These are phyloP conservation scores for Trichosporon inkin DNA, from an alignment of 1,284 basidiomycete genomes.

Conservation along the genomic window DNA sequence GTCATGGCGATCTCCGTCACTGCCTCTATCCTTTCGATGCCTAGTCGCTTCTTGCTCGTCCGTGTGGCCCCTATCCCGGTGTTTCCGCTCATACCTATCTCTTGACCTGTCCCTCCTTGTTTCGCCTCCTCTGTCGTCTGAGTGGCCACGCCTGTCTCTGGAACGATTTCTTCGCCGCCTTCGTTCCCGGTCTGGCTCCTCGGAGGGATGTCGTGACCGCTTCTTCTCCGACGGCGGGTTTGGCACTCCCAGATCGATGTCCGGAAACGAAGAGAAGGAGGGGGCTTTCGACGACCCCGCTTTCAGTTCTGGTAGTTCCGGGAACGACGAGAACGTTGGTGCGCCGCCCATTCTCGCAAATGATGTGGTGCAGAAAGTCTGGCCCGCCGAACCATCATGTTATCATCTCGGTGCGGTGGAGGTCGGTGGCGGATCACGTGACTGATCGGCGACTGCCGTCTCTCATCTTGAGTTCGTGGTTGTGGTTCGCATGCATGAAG, in stretches of 20 bases:
- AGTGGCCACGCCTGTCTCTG: background rate
- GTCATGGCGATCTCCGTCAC: background rate
- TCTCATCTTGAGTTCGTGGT: background rate
- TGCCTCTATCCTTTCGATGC: background rate
- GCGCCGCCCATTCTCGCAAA: slow-evolving; percentile 12
- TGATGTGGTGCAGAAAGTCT: background rate
- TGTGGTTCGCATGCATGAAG: slow-evolving; percentile 5
- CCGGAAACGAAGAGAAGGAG: slow-evolving; percentile 24
- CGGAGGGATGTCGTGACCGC: background rate
- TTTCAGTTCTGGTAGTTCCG: slow-evolving; percentile 10
- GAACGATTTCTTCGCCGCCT: background rate
- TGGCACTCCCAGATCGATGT: slow-evolving; percentile 10
- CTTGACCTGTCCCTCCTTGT: background rate
- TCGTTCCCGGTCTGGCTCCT: background rate
- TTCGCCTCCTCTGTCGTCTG: background rate
- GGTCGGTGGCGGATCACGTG: slow-evolving; percentile 6
- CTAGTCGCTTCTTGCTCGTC: background rate
- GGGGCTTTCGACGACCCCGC: slow-evolving; percentile 5
- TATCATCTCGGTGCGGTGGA: background rate
- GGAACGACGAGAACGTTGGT: slow-evolving; percentile 19
- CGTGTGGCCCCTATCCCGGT: background rate
- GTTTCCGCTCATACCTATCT: background rate
- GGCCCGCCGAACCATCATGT: background rate
- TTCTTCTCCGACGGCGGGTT: background rate
- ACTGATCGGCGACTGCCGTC: background rate